Evolutionary conservation across 2,329 filamentous ascomycete species (phyloP).

Genomic region (Berkeleyomyces basicola): DNA sequence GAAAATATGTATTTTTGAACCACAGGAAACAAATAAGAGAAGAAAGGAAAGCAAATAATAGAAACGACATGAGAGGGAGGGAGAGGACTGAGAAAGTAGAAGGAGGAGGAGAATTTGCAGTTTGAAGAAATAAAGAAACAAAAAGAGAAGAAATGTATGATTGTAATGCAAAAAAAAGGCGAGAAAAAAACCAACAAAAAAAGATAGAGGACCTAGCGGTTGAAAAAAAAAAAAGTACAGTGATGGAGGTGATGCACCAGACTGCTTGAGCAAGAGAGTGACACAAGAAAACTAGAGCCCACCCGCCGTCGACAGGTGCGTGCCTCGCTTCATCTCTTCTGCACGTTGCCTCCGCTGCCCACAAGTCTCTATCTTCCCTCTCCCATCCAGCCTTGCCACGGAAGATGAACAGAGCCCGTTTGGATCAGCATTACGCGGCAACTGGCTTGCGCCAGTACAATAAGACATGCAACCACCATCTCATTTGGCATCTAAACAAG

Average conservation of each 20-base stretch:
- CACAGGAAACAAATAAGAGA: background rate
- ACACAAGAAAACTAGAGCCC: background rate
- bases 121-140: background rate
- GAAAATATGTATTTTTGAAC: background rate
- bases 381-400: too few species aligned
- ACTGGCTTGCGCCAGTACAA: too few species aligned
- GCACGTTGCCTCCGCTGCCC: too few species aligned
- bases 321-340: too few species aligned
- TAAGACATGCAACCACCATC: background rate
- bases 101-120: background rate
- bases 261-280: background rate
- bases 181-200: background rate
- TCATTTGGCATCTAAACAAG: background rate
- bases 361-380: too few species aligned
- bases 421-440: too few species aligned
- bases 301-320: too few species aligned
- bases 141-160: background rate
- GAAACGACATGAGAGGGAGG: background rate
- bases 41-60: background rate
- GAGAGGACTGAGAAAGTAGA: background rate
- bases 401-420: too few species aligned
- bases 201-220: background rate
- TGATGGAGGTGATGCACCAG: background rate
- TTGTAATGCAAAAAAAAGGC: background rate
- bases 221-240: background rate